Evolutionary conservation across 1,284 basidiomycete genomes (phyloP).

Genomic region (Leucoagaricus sp.): DNA sequence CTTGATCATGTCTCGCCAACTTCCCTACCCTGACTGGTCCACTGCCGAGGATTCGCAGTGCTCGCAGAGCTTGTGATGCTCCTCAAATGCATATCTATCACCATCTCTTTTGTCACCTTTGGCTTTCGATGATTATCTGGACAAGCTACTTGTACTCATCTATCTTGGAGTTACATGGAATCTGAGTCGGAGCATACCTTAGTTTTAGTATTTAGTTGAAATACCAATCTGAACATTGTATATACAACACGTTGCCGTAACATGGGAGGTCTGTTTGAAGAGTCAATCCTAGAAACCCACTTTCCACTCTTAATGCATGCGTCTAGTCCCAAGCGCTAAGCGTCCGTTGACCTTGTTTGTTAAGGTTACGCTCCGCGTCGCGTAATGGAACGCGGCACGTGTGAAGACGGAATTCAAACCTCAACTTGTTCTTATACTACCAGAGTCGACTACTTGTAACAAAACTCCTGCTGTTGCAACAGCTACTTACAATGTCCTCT

Average conservation of each 20-base stretch:
- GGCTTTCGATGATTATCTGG: too few relatives aligned
- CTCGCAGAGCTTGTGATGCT: conserved; percentile 10
- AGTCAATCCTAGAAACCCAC: too few relatives aligned
- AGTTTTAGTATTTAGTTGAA: neutral
- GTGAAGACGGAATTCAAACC: neutral
- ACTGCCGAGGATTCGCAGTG: conserved; percentile 26
- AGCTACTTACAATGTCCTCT: conserved; percentile 23
- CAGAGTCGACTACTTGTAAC: neutral
- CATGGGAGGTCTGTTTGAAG: too few relatives aligned
- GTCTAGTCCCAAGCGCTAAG: too few relatives aligned
- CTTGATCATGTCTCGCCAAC: conserved; percentile 58
- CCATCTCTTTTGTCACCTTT: neutral
- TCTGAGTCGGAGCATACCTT: neutral
- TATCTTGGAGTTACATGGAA: neutral
- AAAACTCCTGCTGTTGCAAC: neutral
- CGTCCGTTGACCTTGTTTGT: neutral
- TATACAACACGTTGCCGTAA: neutral
- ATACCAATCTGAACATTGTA: neutral
- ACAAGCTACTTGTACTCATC: neutral
- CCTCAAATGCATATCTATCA: neutral
- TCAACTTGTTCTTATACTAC: too few relatives aligned
- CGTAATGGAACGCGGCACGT: conserved; percentile 1
- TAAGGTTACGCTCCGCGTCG: neutral
- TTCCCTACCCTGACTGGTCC: conserved; percentile 36
- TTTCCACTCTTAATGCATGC: too few relatives aligned